Percentiles rank a stretch among this genome's conserved stretches.
Evolutionary conservation across 2,329 filamentous ascomycete genomes (phyloP).

Genomic region (Paraconiothyrium sp.): DNA sequence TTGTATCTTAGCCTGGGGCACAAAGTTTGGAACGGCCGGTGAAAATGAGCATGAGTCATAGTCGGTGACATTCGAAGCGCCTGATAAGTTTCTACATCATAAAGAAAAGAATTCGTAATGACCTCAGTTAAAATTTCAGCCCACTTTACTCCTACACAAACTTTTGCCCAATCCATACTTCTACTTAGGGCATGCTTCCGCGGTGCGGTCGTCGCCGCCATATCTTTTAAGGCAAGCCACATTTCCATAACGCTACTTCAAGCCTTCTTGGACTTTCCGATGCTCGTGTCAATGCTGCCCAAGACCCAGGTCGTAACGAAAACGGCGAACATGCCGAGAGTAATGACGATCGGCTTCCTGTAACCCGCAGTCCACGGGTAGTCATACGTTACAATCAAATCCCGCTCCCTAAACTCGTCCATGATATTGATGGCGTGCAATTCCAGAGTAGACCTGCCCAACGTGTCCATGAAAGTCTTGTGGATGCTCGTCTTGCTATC

Average conservation of each 20-base stretch:
- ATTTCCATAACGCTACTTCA: slow-evolving; percentile 19
- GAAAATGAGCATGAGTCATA: background rate
- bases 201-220: background rate
- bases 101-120: slow-evolving; percentile 13
- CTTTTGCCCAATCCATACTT: slow-evolving; percentile 10
- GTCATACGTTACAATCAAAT: slow-evolving; percentile 88
- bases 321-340: slow-evolving; percentile 75
- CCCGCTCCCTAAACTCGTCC: slow-evolving; percentile 86
- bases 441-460: slow-evolving; percentile 83
- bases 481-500: slow-evolving; percentile 71
- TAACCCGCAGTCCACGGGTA: slow-evolving; percentile 78
- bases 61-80: background rate
- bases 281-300: slow-evolving; percentile 82
- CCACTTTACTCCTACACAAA: slow-evolving; percentile 15
- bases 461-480: slow-evolving; percentile 91
- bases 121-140: slow-evolving; percentile 1
- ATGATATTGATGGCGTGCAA: slow-evolving; percentile 87
- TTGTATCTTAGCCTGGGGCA: no score
- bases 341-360: slow-evolving; percentile 87
- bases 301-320: slow-evolving; percentile 80
- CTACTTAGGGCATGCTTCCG: background rate
- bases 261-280: slow-evolving; percentile 66
- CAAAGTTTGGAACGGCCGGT: no score
- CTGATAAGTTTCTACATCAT: slow-evolving; percentile 16
- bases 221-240: background rate